Evolutionary conservation across 495 filamentous ascomycete genomes (phyloP).

Genomic region (Jackrogersella minutella): DNA sequence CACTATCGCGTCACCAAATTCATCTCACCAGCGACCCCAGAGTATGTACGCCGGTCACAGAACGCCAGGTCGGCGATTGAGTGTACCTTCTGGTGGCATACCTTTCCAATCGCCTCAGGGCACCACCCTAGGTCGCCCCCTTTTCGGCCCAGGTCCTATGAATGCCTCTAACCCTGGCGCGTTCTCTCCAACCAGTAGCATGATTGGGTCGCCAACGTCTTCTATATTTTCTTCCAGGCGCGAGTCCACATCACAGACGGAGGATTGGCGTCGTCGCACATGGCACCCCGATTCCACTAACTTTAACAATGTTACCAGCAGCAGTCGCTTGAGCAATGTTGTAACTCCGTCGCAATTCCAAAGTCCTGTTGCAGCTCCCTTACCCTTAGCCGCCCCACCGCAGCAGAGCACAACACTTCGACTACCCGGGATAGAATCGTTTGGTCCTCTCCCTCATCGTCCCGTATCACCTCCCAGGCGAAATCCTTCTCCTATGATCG

Average conservation of each 20-base stretch:
- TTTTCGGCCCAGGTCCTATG: constrained; percentile 63
- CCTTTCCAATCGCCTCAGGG: constrained; percentile 76
- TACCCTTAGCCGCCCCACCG: constrained; percentile 55
- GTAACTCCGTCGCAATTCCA: constrained; percentile 69
- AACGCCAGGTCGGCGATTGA: constrained; percentile 77
- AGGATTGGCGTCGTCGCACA: constrained; percentile 81
- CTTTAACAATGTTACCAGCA: constrained; percentile 43
- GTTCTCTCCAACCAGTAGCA: constrained; percentile 66
- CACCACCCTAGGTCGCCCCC: constrained; percentile 62
- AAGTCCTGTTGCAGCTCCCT: constrained; percentile 58
- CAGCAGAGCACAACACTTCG: constrained; percentile 57
- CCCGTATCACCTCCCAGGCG: constrained; percentile 67
- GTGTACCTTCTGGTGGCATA: constrained; percentile 78
- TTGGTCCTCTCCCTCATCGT: constrained; percentile 73
- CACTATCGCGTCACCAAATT: constrained; percentile 71
- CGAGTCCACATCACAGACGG: constrained; percentile 67
- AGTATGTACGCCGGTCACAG: constrained; percentile 70
- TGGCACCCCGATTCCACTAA: constrained; percentile 86
- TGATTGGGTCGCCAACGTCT: constrained; percentile 73
- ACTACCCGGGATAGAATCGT: constrained; percentile 89
- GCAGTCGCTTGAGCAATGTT: constrained; percentile 59
- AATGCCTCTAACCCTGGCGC: constrained; percentile 60
- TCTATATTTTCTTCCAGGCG: constrained; percentile 69
- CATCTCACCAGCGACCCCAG: constrained; percentile 67
- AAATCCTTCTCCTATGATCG: constrained; percentile 72